Conservation (phyloP, 116 monocot genomes). For the Posidonia oceanica region DNA sequence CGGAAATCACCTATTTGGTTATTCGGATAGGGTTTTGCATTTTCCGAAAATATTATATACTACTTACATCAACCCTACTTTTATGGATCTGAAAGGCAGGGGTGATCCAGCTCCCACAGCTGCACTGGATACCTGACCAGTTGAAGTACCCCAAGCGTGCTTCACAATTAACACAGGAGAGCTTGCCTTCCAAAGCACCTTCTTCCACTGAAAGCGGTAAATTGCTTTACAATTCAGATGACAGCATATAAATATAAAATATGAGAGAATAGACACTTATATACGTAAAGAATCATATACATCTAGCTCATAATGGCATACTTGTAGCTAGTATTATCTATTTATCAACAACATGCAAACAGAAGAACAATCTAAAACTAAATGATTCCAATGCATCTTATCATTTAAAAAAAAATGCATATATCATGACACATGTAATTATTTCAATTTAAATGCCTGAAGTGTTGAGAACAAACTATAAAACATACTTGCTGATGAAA, state of each 20-base stretch:
- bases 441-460: too few relatives aligned
- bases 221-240: neutral
- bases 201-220: conserved; percentile 56
- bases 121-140: conserved; percentile 98
- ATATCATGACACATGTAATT: too few relatives aligned
- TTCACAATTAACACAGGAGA: conserved; percentile 68
- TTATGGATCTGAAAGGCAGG: conserved; percentile 97
- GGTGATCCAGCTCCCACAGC: conserved; percentile 96
- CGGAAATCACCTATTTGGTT: neutral
- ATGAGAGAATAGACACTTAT: neutral
- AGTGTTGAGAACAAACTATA: too few relatives aligned
- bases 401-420: too few relatives aligned
- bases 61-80: conserved; percentile 63
- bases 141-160: conserved; percentile 91
- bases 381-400: too few relatives aligned
- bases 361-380: too few relatives aligned
- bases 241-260: neutral
- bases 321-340: too few relatives aligned
- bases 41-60: neutral
- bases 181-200: conserved; percentile 91
- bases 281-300: neutral
- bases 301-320: too few relatives aligned
- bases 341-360: too few relatives aligned
- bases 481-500: neutral
- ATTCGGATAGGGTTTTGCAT: neutral